Base-by-base conservation (phyloP, 805 yeast species). In the Suhomyces vadensis region DNA sequence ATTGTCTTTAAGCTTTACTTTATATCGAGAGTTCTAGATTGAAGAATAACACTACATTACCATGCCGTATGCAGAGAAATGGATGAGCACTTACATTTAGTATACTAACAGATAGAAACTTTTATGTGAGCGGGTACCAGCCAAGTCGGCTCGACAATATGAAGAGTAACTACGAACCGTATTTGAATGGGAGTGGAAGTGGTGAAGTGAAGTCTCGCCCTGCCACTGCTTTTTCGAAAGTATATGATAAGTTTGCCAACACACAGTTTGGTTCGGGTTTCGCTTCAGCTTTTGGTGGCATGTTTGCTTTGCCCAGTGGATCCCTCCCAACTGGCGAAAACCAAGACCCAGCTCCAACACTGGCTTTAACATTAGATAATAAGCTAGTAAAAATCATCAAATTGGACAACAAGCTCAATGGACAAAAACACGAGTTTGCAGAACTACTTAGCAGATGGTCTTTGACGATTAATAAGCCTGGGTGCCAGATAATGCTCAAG, bases 401-500 rank as follows among this genome's bases (percentile, higher is more conserved):
- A 49, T 44, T 56, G 6, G 74, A 76, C 49, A 66, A 65, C 42
- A 75, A 66, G 41, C 55, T 61, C 4, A 53, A 68, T 41, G 56
- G 52, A 27, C 60, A 65, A 37, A 67, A 73, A 44, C 60, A 55
- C 9, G 74, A 68, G 10, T 61, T 77, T 37, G 49, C 68, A 5
- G 64, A 58, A 25, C 77, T 77, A 14, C 52, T 78, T 11, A 53
- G 56, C 2, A 57, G 56, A 3, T 78, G 83, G 83, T 57, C 67
- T 23, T 54, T 60, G 25, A 52, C 59, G 3, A 48, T 77, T 23
- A 72, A 71, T 5, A 65, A 64, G 42, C 64, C 63, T 4, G 75
- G 74, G 3, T 65, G 69, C 49, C 67, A 64, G 43, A 51, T 52
- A 20, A 53, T 76, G 52, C 50, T 78, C 26, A 64, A 61, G 41